A percentile compares a stretch with the other conserved stretches of the same genome.
Conservation (phyloP, 257 asterid species). For the Penstemon eatonii region DNA sequence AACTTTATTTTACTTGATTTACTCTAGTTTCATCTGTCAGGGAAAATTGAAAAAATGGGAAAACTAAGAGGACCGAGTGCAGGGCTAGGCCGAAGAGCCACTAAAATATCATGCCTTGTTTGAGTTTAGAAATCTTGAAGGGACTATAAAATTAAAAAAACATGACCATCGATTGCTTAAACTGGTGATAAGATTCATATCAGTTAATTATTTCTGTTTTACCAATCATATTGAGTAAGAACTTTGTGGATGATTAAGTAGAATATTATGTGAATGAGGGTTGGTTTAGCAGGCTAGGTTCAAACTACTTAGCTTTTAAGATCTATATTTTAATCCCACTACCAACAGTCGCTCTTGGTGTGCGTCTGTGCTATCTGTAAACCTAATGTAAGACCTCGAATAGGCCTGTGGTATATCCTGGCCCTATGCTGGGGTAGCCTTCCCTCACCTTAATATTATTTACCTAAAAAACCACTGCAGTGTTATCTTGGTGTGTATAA, state of each 20-base stretch:
- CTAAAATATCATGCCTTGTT: conserved; percentile 14
- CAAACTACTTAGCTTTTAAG: too few species aligned
- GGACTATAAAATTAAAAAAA: background rate
- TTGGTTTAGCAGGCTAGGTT: too few species aligned
- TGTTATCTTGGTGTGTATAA: conserved; percentile 8
- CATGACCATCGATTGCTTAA: conserved; percentile 12
- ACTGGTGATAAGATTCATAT: conserved; percentile 1
- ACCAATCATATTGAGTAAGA: conserved; percentile 14
- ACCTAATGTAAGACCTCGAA: too few species aligned
- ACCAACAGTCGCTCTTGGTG: too few species aligned
- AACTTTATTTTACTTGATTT: background rate
- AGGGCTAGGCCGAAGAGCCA: background rate
- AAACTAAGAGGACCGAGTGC: conserved; percentile 2
- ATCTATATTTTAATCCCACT: too few species aligned
- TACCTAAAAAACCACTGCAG: conserved; percentile 1
- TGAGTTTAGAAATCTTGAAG: background rate
- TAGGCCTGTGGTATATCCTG: too few species aligned
- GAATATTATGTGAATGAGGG: background rate
- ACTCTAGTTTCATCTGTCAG: background rate
- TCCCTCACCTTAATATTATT: background rate
- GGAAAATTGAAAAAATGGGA: background rate
- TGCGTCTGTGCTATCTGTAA: too few species aligned
- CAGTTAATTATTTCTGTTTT: conserved; percentile 7
- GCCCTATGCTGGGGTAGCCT: too few species aligned
- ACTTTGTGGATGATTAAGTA: conserved; percentile 11